Evolutionary conservation across 495 filamentous ascomycete species (phyloP), one percentile per base, ranked within the genome.

Genomic region (Umbilicaria muhlenbergii): DNA sequence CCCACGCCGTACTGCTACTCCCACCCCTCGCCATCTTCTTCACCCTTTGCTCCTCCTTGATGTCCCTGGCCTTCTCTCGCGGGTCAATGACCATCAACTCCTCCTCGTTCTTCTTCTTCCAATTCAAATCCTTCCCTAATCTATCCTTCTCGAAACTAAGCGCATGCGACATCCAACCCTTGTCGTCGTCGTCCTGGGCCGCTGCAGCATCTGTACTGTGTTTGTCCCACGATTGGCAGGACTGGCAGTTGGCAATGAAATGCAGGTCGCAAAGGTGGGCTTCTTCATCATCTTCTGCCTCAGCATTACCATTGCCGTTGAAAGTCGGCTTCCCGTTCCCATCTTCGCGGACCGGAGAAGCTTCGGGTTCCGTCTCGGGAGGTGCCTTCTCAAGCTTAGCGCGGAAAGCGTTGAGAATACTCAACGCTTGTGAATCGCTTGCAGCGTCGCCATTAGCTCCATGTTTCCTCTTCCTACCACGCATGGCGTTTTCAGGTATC

Each of bases 1-100:
- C 71, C 71, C 74, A 76, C 14, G 64, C 69, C 35, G 67, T 65
- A n/a, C 69, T 67, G 42, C 60, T 64, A 5, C 57, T 63, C 8
- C 71, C 72, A 34, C 61, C 47, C 48, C 67, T 60, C 11, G 64
- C 66, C 15, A 69, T 63, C 51, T 68, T 68, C 33, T 69, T 61
- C 6, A 68, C 67, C 47, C 57, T 70, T 60, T 66, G 73, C 58
- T 75, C 74, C 46, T 77, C 78, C 50, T 72, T 66, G 36, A 91
- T 64, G 34, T 83, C 81, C 59, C 73, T 77, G 42, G 81, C 79
- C 52, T 82, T 88, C 63, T 89, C 87, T 42, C 83, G 65, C 1
- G 92, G 92, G 64, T 98, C 92, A 62, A 96, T 94, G 2, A 96
- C 86, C 46, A 93, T 81, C 38, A 98, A 62, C 53, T 94, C 86